Evolutionary conservation across 2,329 filamentous ascomycete species (phyloP).

Genomic region (Cladosporium sp.): DNA sequence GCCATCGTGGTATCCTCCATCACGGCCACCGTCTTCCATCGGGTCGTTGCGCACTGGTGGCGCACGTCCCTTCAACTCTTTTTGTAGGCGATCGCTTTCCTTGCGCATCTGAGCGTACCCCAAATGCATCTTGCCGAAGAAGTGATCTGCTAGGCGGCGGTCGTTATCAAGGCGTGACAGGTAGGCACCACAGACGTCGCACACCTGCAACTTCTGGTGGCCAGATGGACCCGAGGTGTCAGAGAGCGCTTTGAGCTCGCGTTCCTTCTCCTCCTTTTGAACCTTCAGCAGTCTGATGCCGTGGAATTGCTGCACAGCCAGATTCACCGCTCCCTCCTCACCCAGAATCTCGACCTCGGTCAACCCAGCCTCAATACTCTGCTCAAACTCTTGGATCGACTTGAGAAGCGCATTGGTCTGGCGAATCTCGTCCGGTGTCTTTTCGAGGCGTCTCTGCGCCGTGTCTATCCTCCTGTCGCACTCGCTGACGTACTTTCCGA

Average conservation of each 20-base stretch:
- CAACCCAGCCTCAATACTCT: constrained; percentile 77
- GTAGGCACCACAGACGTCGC: constrained; percentile 97
- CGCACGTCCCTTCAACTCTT: constrained; percentile 75
- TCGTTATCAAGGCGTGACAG: constrained; percentile 92
- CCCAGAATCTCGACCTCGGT: constrained; percentile 84
- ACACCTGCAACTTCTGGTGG: constrained; percentile 97
- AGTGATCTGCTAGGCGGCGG: constrained; percentile 88
- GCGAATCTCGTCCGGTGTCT: constrained; percentile 94
- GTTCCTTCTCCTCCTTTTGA: constrained; percentile 79
- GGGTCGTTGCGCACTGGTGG: constrained; percentile 58
- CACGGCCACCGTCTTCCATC: constrained; percentile 40
- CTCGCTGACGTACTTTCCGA: constrained; percentile 95
- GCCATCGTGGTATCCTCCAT: constrained; percentile 35
- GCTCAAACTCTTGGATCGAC: constrained; percentile 76
- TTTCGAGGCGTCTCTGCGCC: constrained; percentile 87
- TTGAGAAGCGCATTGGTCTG: constrained; percentile 91
- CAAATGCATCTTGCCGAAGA: constrained; percentile 99
- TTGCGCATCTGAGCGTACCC: constrained; percentile 98
- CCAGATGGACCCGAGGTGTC: constrained; percentile 91
- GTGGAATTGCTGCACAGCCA: constrained; percentile 84
- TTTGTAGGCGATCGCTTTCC: constrained; percentile 81
- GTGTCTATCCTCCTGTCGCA: constrained; percentile 92
- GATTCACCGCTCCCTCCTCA: constrained; percentile 75
- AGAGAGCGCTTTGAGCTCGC: constrained; percentile 83
- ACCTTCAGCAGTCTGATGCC: constrained; percentile 78